phyloP scores from a whole-genome alignment of 2,329 filamentous ascomycete species.

The Pseudodiploospora longispora region DNA sequence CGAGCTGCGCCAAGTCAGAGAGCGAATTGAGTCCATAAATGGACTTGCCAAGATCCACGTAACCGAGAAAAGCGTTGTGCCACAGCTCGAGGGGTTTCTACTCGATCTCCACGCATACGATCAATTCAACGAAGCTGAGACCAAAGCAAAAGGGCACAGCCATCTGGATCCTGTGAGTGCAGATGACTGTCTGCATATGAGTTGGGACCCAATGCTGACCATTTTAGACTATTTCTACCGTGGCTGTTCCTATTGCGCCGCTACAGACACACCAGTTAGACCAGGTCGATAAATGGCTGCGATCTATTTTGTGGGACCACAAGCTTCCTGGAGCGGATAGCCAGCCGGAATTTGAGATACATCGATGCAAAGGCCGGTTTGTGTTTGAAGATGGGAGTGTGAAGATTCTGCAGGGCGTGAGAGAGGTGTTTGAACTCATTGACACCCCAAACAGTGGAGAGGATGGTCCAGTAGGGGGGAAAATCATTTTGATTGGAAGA shows the following conservation, averaged over 20 bases:
- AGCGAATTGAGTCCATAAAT: slow-evolving; percentile 78
- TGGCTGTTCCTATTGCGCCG: slow-evolving; percentile 59
- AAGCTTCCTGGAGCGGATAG: slow-evolving; percentile 42
- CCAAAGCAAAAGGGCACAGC: slow-evolving; percentile 70
- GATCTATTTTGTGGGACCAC: slow-evolving; percentile 76
- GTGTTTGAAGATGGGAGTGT: slow-evolving; percentile 54
- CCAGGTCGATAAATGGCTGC: slow-evolving; percentile 71
- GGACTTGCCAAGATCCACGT: slow-evolving; percentile 76
- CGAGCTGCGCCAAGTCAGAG: slow-evolving; percentile 61
- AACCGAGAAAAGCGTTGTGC: slow-evolving; percentile 72
- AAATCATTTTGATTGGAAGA: slow-evolving; percentile 58
- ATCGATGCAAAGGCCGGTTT: slow-evolving; percentile 78
- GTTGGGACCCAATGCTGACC: neutral
- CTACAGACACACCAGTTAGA: slow-evolving; percentile 51
- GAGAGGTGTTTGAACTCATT: slow-evolving; percentile 88
- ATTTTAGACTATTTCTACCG: slow-evolving; percentile 70
- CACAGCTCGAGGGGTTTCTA: slow-evolving; percentile 74
- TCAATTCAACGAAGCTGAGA: slow-evolving; percentile 64
- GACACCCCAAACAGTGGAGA: slow-evolving; percentile 42
- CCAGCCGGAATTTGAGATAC: slow-evolving; percentile 60
- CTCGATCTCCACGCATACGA: slow-evolving; percentile 93
- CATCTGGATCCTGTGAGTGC: slow-evolving; percentile 73
- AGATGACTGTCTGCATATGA: neutral
- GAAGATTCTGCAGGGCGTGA: slow-evolving; percentile 82
- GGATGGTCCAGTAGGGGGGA: slow-evolving; percentile 32